These are phyloP conservation scores for Talaromyces liani DNA, from an alignment of 495 filamentous ascomycete genomes.

Conservation along the genomic window DNA sequence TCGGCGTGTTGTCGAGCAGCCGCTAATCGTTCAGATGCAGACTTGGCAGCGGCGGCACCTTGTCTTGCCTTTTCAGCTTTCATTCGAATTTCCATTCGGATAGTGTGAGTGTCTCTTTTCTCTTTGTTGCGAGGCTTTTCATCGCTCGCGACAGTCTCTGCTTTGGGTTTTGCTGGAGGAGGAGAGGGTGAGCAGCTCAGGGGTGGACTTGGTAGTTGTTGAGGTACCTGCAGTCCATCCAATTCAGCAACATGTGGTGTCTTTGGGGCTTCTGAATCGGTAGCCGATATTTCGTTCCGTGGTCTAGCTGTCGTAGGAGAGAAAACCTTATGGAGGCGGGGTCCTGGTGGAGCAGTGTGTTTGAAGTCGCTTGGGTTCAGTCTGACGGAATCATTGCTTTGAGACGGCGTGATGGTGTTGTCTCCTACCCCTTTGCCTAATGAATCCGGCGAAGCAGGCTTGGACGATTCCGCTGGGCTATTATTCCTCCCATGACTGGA, in stretches of 20 bases:
- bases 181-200: conserved; percentile 3
- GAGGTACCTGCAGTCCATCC: conserved; percentile 31
- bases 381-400: not conserved
- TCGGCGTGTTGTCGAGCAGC: conserved; percentile 8
- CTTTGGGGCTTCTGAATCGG: not conserved
- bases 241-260: conserved; percentile 26
- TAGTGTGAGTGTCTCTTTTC: conserved; percentile 5
- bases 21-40: conserved; percentile 1
- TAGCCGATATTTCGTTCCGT: not conserved
- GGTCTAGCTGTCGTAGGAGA: not conserved
- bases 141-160: not conserved
- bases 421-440: not conserved
- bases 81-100: conserved; percentile 8
- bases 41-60: conserved; percentile 5
- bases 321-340: not conserved
- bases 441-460: not conserved
- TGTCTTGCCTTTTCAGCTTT: conserved; percentile 9
- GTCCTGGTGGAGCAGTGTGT: not conserved
- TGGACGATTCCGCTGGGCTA: not conserved
- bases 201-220: conserved; percentile 6
- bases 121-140: not conserved
- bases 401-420: not conserved
- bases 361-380: not conserved
- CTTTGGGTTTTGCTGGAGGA: not conserved
- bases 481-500: not conserved